phyloP scores from a whole-genome alignment of 1,284 basidiomycete genomes.

The Violaceomyces palustris region DNA sequence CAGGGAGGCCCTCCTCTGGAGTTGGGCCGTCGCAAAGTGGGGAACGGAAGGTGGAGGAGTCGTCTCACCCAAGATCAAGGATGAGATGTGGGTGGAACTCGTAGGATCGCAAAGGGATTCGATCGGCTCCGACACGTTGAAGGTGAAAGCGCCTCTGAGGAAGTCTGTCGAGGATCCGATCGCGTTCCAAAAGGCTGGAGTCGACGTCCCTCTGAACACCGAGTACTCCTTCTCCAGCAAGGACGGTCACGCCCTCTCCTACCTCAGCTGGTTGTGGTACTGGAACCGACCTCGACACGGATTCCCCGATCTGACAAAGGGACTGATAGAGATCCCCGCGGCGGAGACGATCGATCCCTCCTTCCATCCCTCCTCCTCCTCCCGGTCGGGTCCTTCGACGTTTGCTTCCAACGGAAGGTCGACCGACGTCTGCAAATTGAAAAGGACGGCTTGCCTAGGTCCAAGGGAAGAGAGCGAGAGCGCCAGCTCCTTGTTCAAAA shows the following conservation, averaged over 20 bases:
- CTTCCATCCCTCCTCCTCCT: too few species aligned
- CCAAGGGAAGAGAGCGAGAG: constrained; percentile 2
- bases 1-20: constrained; percentile 40
- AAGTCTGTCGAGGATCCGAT: constrained; percentile 6
- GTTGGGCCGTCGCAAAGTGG: constrained; percentile 35
- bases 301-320: constrained; percentile 20
- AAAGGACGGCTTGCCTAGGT: constrained; percentile 3
- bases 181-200: constrained; percentile 8
- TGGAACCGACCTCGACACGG: constrained; percentile 21
- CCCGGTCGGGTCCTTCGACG: too few species aligned
- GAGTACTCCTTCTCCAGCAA: constrained; percentile 27
- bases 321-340: too few species aligned
- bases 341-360: too few species aligned
- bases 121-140: neutral
- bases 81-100: constrained; percentile 54
- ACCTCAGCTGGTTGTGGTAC: constrained; percentile 28
- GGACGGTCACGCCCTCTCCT: constrained; percentile 25
- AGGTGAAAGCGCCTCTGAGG: constrained; percentile 7
- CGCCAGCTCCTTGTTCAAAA: constrained; percentile 22
- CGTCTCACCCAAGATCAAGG: constrained; percentile 49
- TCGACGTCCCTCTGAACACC: constrained; percentile 20
- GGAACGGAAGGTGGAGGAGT: constrained; percentile 48
- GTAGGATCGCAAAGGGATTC: constrained; percentile 18
- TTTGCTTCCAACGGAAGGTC: too few species aligned
- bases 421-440: constrained; percentile 7